Evolutionary conservation across 2,329 filamentous ascomycete species (phyloP).

Genomic region (Aspergillus oerlinghausenensis): DNA sequence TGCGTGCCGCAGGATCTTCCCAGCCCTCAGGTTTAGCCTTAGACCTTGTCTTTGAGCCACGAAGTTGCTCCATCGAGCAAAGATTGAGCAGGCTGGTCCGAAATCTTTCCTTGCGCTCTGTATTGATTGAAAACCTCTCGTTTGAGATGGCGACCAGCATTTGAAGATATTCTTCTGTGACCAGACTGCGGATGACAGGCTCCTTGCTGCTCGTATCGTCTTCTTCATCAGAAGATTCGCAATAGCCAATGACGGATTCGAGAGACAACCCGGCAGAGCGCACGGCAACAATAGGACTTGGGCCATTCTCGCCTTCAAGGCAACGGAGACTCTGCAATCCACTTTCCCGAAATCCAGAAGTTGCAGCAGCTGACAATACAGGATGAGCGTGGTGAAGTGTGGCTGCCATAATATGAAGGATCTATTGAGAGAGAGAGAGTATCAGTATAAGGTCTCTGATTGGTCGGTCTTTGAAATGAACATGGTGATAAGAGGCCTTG

Average conservation of each 20-base stretch:
- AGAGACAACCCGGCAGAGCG: slow-evolving; percentile 77
- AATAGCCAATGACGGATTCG: slow-evolving; percentile 70
- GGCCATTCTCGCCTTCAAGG: slow-evolving; percentile 35
- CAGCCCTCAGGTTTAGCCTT: slow-evolving; percentile 24
- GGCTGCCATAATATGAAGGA: slow-evolving; percentile 79
- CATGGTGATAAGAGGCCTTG: neutral
- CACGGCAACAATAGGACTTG: slow-evolving; percentile 75
- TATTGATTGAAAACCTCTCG: slow-evolving; percentile 47
- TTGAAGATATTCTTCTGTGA: slow-evolving; percentile 63
- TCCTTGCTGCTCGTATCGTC: slow-evolving; percentile 27
- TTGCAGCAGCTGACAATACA: slow-evolving; percentile 69
- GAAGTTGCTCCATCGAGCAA: slow-evolving; percentile 9
- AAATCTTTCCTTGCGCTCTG: slow-evolving; percentile 38
- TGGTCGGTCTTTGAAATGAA: slow-evolving; percentile 5
- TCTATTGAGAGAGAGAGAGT: slow-evolving; percentile 52
- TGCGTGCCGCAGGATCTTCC: slow-evolving; percentile 37
- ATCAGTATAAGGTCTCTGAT: slow-evolving; percentile 20
- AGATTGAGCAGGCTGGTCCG: slow-evolving; percentile 24
- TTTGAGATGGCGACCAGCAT: slow-evolving; percentile 67
- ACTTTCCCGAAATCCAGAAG: slow-evolving; percentile 84
- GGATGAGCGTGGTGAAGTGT: slow-evolving; percentile 70
- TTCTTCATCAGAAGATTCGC: slow-evolving; percentile 27
- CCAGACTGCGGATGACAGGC: slow-evolving; percentile 49
- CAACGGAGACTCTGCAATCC: slow-evolving; percentile 65
- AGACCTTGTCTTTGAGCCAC: slow-evolving; percentile 13